Base-by-base conservation (phyloP, 805 yeast species). In the Candida odintsovae region DNA sequence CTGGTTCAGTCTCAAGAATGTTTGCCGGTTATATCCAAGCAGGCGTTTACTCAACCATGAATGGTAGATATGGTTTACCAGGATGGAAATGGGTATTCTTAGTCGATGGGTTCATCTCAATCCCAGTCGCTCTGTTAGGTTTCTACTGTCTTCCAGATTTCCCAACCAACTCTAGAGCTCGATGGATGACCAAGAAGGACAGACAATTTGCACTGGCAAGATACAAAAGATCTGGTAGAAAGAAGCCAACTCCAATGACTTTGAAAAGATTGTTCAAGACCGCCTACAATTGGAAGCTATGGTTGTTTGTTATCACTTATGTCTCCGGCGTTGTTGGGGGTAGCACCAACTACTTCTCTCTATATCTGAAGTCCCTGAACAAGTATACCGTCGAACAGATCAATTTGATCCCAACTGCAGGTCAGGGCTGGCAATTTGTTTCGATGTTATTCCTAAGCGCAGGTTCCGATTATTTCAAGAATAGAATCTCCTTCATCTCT, bases 1-100 rank as follows among this genome's bases (percentile, higher is more conserved):
- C 47, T n/a, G 33, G 41, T 10, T n/a, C 40, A n/a, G 40, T 50
- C 8, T 39, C 49, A 2, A 23, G 45, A n/a, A 47, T 50, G 51
- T 47, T 47, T 36, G 43, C 51, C 6, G 76, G 77, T 33, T 69
- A 72, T 49, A 60, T 75, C 28, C 75, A 76, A 45, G 73, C 77
- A 6, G 69, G 73, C 19, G 65, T 73, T 28, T 67, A 62, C 36
- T 54, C 66, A 35, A 49, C 54, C n/a, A 53, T 74, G 56, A 57
- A 60, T 45, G 76, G 72, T 18, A 56, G 53, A 9, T 51, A 52
- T 28, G 77, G 77, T 1, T 58, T 68, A 25, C 61, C 61, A 12
- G 66, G 76, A 16, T 75, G 78, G 78, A 69, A 71, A 63, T 75
- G 79, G 79, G 69, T 73, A 45, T 74, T 72, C 50, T 67, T 75